phyloP scores from a whole-genome alignment of 257 asterid genomes.

The Apocynum venetum region DNA sequence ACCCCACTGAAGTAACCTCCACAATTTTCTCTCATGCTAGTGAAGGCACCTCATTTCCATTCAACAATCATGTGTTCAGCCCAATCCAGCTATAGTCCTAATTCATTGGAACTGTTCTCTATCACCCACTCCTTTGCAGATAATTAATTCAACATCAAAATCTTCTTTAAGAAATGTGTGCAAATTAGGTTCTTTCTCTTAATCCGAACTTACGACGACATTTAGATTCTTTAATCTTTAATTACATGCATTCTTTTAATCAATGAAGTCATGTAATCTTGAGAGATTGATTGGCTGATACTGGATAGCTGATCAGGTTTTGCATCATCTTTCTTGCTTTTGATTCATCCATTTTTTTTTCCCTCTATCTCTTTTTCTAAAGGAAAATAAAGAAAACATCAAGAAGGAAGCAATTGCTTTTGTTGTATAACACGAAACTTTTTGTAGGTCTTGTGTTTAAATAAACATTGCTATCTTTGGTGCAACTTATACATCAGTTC shows the following conservation, averaged over 20 bases:
- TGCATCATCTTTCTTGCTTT: slow-evolving; percentile 15
- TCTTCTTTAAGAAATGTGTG: background rate
- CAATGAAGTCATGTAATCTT: slow-evolving; percentile 2
- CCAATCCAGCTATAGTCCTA: slow-evolving; percentile 13
- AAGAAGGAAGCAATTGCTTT: background rate
- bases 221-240: slow-evolving; percentile 2
- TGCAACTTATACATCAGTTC: background rate
- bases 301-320: slow-evolving; percentile 11
- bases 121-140: too few species aligned
- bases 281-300: slow-evolving; percentile 7
- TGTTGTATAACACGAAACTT: background rate
- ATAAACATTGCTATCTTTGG: slow-evolving; percentile 12
- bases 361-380: background rate
- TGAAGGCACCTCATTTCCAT: slow-evolving; percentile 19
- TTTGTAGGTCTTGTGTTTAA: background rate
- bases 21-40: slow-evolving; percentile 9
- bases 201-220: background rate
- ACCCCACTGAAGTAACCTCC: slow-evolving; percentile 48
- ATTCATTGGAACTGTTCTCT: slow-evolving; percentile 6
- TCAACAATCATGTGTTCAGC: slow-evolving; percentile 18
- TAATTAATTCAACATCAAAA: background rate
- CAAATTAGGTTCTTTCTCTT: background rate
- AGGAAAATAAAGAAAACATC: background rate
- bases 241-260: background rate
- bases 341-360: background rate